Evolutionary conservation across 2,329 filamentous ascomycete genomes (phyloP), one percentile per base, ranked within the genome.

Genomic region (Xylaria digitata): DNA sequence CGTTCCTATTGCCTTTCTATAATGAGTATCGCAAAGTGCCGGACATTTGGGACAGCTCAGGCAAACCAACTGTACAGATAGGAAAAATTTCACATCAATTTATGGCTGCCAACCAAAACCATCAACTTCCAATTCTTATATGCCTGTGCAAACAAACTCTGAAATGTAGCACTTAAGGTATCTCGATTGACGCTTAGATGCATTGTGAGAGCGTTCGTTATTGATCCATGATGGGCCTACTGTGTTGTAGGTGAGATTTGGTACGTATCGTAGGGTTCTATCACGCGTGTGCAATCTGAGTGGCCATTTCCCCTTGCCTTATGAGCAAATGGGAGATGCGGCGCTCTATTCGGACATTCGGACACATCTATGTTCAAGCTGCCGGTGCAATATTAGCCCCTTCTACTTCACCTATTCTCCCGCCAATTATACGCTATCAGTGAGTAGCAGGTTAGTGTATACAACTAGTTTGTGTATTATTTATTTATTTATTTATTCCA

Each of bases 21-120:
- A 69, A 70, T 69, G 70, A 72, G 70, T 70, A 50, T 72, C 66
- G 69, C 67, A 69, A 65, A 65, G 75, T 77, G 76, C 75, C 42
- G 76, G 75, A 67, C 76, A 77, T 75, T 69, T 71, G 64, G 63
- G 68, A 70, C 69, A 72, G 68, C 71, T 71, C 66, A 53, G 46
- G 64, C 70, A 59, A 70, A 58, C 13, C 46, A 63, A 72, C 70
- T 76, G 70, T 75, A 75, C 70, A 75, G 66, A 75, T 74, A 75
- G 72, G 69, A 72, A 67, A 71, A 71, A 55, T 66, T 65, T 65
- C 64, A 70, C 40, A 65, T 69, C 66, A 70, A 68, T 71, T 68
- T 62, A 70, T 67, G 60, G 71, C 73, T 73, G 70, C 73, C 73
- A 73, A 71, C 62, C 64, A 68, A 69, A 61, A 37, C 32, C 45